Evolutionary conservation across 1,284 basidiomycete genomes (phyloP).

Genomic region (Sporisorium iseilematis-ciliati): DNA sequence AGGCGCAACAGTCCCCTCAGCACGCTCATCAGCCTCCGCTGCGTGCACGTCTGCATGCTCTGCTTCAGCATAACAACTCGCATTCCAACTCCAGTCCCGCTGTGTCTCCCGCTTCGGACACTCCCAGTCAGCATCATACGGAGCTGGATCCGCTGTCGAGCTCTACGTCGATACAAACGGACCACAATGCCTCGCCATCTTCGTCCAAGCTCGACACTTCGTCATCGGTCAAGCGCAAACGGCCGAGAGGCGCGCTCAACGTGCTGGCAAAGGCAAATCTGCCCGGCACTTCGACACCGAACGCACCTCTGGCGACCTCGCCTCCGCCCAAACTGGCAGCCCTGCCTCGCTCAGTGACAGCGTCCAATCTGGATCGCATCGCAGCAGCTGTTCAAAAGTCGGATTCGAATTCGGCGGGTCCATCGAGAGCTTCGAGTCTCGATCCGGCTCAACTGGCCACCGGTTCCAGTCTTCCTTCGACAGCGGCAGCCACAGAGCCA

Average conservation of each 20-base stretch:
- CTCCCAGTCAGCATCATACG: constrained; percentile 20
- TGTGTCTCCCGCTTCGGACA: constrained; percentile 31
- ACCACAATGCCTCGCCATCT: constrained; percentile 8
- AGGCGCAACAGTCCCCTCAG: background rate
- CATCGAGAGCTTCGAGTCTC: constrained; percentile 40
- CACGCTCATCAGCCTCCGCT: constrained; percentile 26
- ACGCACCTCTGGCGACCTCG: constrained; percentile 7
- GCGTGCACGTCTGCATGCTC: constrained; percentile 34
- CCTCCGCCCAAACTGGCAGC: constrained; percentile 25
- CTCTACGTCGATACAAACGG: constrained; percentile 29
- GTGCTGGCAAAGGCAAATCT: constrained; percentile 12
- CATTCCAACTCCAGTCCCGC: constrained; percentile 33
- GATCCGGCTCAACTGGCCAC: constrained; percentile 28
- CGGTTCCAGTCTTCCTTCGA: too few species aligned
- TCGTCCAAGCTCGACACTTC: constrained; percentile 2
- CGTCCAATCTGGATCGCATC: constrained; percentile 20
- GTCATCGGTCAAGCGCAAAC: constrained; percentile 2
- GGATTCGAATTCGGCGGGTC: constrained; percentile 16
- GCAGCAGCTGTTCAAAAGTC: constrained; percentile 4
- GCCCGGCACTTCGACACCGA: background rate
- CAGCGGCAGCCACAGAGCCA: background rate
- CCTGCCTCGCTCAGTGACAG: constrained; percentile 27
- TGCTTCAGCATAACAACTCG: constrained; percentile 34
- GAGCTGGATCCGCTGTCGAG: constrained; percentile 19
- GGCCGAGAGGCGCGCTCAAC: constrained; percentile 27